phyloP scores from a whole-genome alignment of 1,284 basidiomycete genomes.

The Cryptococcus floricola region DNA sequence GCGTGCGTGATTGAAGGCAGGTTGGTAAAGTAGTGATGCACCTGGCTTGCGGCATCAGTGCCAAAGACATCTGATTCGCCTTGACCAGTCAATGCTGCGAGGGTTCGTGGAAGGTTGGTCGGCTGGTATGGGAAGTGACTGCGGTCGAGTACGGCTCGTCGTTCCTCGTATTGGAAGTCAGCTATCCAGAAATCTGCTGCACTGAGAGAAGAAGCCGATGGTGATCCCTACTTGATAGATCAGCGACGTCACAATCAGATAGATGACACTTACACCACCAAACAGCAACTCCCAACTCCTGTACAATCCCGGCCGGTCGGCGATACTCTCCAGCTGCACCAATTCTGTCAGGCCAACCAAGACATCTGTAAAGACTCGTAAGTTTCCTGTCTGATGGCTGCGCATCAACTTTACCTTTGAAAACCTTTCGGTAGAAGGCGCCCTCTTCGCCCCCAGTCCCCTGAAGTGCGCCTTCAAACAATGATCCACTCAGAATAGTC shows the following conservation, averaged over 20 bases:
- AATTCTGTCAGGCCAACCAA: slow-evolving; percentile 39
- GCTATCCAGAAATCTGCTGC: slow-evolving; percentile 40
- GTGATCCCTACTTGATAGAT: slow-evolving; percentile 18
- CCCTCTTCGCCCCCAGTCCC: slow-evolving; percentile 8
- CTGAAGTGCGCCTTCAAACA: slow-evolving; percentile 12
- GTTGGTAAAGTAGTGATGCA: slow-evolving; percentile 34
- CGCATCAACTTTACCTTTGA: slow-evolving; percentile 32
- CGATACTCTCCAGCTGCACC: slow-evolving; percentile 29
- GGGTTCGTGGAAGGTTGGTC: slow-evolving; percentile 21
- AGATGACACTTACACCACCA: slow-evolving; percentile 22
- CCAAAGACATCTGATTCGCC: slow-evolving; percentile 15
- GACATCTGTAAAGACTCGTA: slow-evolving; percentile 22
- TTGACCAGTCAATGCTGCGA: slow-evolving; percentile 31
- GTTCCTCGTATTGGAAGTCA: slow-evolving; percentile 31
- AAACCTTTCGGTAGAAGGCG: slow-evolving; percentile 24
- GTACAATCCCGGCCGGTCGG: slow-evolving; percentile 31
- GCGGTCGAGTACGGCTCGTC: slow-evolving; percentile 35
- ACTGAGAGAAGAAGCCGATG: slow-evolving; percentile 25
- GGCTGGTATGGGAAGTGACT: slow-evolving; percentile 33
- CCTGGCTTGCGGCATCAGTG: slow-evolving; percentile 23
- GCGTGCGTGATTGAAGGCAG: slow-evolving; percentile 27
- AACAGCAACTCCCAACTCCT: slow-evolving; percentile 37
- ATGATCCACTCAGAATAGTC: slow-evolving; percentile 31
- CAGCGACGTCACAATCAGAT: background rate
- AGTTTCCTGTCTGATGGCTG: background rate